Evolutionary conservation across 139 green algal genomes (phyloP).

Genomic region (Raphidocelis subcapitata): DNA sequence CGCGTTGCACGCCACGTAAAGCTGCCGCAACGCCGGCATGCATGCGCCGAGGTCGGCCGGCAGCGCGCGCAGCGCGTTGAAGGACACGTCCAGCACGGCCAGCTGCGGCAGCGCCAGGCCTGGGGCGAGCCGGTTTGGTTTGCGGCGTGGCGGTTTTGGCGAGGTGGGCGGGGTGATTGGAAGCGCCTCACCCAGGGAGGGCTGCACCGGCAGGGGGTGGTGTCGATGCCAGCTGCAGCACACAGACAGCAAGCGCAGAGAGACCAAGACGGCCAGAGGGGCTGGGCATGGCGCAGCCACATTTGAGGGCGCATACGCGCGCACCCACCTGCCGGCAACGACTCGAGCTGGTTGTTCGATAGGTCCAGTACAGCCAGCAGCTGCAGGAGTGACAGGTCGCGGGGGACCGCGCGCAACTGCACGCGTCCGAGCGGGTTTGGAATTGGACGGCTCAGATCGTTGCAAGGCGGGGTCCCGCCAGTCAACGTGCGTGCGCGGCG

Average conservation of each 20-base stretch:
- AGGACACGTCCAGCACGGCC: constrained; percentile 41
- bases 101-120: neutral
- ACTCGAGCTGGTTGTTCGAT: constrained; percentile 50
- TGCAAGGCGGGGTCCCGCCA: too few relatives aligned
- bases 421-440: too few relatives aligned
- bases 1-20: constrained; percentile 17
- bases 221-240: too few relatives aligned
- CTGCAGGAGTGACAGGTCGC: neutral
- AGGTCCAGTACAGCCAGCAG: constrained; percentile 51
- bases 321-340: constrained; percentile 18
- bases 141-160: too few relatives aligned
- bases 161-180: too few relatives aligned
- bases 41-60: constrained; percentile 22
- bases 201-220: too few relatives aligned
- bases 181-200: too few relatives aligned
- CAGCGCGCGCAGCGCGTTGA: constrained; percentile 40
- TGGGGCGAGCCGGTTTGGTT: neutral
- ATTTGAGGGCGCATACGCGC: too few relatives aligned
- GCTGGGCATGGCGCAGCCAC: too few relatives aligned
- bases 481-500: too few relatives aligned
- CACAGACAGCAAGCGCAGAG: neutral
- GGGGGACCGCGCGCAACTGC: neutral
- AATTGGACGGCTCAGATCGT: too few relatives aligned
- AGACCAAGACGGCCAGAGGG: too few relatives aligned
- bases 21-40: constrained; percentile 18